Conservation (phyloP, 108 stramenopile species). For the Pelagomonas calceolata region DNA sequence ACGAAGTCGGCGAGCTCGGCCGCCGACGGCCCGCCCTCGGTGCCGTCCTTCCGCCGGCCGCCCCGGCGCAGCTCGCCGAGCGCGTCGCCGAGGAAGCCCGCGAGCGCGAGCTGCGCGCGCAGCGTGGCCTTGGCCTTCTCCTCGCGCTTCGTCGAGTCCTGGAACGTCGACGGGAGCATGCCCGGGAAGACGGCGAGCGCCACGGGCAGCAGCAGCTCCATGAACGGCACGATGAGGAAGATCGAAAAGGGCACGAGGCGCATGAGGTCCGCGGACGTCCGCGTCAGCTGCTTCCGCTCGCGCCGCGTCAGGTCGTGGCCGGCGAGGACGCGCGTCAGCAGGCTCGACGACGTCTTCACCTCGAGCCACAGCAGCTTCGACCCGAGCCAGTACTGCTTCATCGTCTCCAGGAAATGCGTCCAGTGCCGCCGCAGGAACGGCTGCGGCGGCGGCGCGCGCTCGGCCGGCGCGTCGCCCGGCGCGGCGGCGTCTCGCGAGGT, state of each 20-base stretch:
- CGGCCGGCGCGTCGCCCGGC: too few relatives aligned
- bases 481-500: too few relatives aligned
- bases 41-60: constrained; percentile 24
- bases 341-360: constrained; percentile 64
- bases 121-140: constrained; percentile 75
- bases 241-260: constrained; percentile 90
- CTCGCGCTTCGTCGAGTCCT: constrained; percentile 86
- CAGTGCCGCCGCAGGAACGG: not conserved
- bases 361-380: constrained; percentile 30
- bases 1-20: constrained; percentile 68
- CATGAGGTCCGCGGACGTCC: constrained; percentile 89
- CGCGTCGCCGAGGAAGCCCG: constrained; percentile 35
- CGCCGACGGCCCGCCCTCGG: constrained; percentile 25
- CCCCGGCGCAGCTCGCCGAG: constrained; percentile 31
- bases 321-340: constrained; percentile 58
- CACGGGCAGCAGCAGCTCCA: constrained; percentile 95
- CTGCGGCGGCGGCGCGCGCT: too few relatives aligned
- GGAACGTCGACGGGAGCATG: constrained; percentile 97
- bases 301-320: constrained; percentile 80
- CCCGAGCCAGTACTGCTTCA: not conserved
- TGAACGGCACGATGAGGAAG: constrained; percentile 92
- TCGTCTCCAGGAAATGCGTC: not conserved
- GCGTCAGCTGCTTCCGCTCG: constrained; percentile 86
- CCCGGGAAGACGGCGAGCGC: constrained; percentile 92
- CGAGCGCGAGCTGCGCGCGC: constrained; percentile 30